Percentiles rank a stretch among this genome's conserved stretches.
These are phyloP conservation scores for Didymellaceae sp. DNA, from an alignment of 2,329 filamentous ascomycete genomes.

Conservation along the genomic window DNA sequence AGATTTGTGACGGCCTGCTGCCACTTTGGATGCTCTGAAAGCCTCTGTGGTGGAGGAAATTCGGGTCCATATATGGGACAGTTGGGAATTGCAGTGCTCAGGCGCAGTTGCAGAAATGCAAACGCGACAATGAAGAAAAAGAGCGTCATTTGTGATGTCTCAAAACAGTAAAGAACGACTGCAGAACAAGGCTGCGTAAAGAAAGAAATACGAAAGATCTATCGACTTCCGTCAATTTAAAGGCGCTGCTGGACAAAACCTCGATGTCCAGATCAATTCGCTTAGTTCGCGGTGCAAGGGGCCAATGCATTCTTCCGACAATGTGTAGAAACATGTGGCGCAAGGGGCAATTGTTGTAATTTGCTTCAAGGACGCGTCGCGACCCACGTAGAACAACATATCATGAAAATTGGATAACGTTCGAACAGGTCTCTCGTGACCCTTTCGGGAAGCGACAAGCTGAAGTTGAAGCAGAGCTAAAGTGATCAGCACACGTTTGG, in stretches of 20 bases:
- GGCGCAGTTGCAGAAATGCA: constrained; percentile 10
- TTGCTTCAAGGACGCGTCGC: not conserved
- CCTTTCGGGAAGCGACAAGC: no score
- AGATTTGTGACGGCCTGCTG: constrained; percentile 27
- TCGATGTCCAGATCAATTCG: not conserved
- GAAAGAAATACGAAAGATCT: not conserved
- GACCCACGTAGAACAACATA: no score
- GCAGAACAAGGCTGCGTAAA: constrained; percentile 8
- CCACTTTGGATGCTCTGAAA: constrained; percentile 30
- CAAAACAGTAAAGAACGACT: constrained; percentile 19
- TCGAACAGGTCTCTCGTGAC: no score
- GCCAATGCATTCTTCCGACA: not conserved
- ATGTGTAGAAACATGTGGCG: not conserved
- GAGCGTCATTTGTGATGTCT: not conserved
- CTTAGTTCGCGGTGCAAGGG: not conserved
- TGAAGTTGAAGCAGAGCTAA: no score
- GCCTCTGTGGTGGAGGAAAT: constrained; percentile 30
- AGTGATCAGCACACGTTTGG: no score
- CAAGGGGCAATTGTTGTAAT: not conserved
- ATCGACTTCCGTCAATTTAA: no score
- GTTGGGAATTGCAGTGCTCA: constrained; percentile 24
- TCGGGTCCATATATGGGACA: constrained; percentile 33
- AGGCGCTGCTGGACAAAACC: not conserved
- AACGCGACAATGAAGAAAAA: constrained; percentile 1
- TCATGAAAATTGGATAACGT: no score